Evolutionary conservation across 2,329 filamentous ascomycete genomes (phyloP).

Genomic region (Monosporascus cannonballus): DNA sequence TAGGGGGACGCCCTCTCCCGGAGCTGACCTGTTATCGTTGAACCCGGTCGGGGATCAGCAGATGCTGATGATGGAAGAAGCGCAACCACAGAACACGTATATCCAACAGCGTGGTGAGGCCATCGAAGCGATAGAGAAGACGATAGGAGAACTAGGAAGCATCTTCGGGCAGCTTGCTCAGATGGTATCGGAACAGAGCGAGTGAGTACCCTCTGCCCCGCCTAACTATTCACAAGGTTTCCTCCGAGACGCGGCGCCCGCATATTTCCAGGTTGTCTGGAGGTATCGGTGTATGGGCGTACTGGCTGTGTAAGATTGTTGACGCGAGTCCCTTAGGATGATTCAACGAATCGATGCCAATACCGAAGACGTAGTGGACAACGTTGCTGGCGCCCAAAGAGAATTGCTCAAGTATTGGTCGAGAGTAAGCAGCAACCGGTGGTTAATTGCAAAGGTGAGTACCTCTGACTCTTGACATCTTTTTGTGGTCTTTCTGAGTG

Average conservation of each 20-base stretch:
- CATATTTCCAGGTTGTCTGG: too few relatives aligned
- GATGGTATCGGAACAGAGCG: constrained; percentile 96
- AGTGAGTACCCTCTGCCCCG: constrained; percentile 2
- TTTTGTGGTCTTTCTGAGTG: too few relatives aligned
- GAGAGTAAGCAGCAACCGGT: constrained; percentile 87
- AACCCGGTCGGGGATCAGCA: constrained; percentile 85
- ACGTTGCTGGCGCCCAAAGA: constrained; percentile 92
- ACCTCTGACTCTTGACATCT: neutral
- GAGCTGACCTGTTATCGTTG: constrained; percentile 71
- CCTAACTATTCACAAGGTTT: neutral
- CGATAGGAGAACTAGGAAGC: constrained; percentile 83
- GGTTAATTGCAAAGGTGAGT: constrained; percentile 67
- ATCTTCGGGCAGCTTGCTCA: constrained; percentile 93
- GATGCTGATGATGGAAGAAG: constrained; percentile 88
- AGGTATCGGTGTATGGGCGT: too few relatives aligned
- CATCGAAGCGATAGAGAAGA: constrained; percentile 94
- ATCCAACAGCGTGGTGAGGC: constrained; percentile 92
- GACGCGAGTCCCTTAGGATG: constrained; percentile 51
- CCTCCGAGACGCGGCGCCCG: too few relatives aligned
- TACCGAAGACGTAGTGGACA: constrained; percentile 95
- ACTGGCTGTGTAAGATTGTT: neutral
- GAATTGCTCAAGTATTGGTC: constrained; percentile 97
- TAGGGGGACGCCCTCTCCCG: constrained; percentile 59
- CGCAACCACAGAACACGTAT: constrained; percentile 77
- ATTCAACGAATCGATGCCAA: constrained; percentile 96